Evolutionary conservation across 208 protist species (phyloP).

Genomic region (Trypanosoma scelopori): DNA sequence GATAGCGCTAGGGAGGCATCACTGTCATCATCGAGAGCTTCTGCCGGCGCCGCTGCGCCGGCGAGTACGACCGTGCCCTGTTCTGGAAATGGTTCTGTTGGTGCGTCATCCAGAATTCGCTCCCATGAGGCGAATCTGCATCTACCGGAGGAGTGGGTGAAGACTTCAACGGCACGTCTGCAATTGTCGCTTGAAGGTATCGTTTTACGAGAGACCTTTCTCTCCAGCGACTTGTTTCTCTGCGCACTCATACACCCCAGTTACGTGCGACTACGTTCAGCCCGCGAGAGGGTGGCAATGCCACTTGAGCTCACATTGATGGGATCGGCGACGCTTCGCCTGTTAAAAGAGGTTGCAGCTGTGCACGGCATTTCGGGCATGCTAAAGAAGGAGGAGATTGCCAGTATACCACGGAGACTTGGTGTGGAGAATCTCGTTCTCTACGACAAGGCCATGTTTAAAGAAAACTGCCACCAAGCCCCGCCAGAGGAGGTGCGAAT

Average conservation of each 20-base stretch:
- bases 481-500: slow-evolving; percentile 64
- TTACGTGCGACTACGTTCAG: slow-evolving; percentile 33
- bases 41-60: too few species aligned
- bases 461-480: neutral
- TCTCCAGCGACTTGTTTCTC: slow-evolving; percentile 56
- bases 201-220: slow-evolving; percentile 31
- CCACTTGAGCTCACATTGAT: slow-evolving; percentile 57
- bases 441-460: slow-evolving; percentile 31
- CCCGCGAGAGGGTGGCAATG: slow-evolving; percentile 50
- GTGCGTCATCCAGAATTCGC: slow-evolving; percentile 4
- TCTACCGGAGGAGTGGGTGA: slow-evolving; percentile 25
- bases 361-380: slow-evolving; percentile 26
- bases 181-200: slow-evolving; percentile 41
- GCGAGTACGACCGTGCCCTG: neutral
- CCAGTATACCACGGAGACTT: slow-evolving; percentile 21
- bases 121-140: slow-evolving; percentile 15
- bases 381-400: slow-evolving; percentile 26
- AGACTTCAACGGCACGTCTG: slow-evolving; percentile 26
- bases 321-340: slow-evolving; percentile 47
- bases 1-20: slow-evolving; percentile 21
- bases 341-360: slow-evolving; percentile 39
- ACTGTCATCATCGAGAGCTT: neutral
- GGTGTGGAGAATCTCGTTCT: slow-evolving; percentile 44
- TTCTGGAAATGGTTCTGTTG: neutral
- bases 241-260: slow-evolving; percentile 79